phyloP scores from a whole-genome alignment of 1,284 basidiomycete genomes.

The Athelia sp. region DNA sequence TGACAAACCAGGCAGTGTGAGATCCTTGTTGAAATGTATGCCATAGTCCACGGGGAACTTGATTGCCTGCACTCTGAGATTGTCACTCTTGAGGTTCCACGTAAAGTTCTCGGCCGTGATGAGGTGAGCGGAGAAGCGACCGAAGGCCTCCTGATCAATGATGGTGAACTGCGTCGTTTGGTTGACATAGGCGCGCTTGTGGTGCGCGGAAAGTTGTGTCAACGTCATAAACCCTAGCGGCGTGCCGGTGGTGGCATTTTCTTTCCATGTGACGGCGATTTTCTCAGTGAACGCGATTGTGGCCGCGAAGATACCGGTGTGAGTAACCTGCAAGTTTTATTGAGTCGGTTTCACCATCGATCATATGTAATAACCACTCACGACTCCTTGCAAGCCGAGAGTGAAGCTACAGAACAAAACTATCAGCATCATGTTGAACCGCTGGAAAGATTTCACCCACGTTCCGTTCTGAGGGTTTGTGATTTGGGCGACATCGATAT shows the following conservation, averaged over 20 bases:
- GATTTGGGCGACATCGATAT: constrained; percentile 47
- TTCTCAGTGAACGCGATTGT: constrained; percentile 52
- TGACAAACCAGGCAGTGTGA: constrained; percentile 45
- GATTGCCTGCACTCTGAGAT: constrained; percentile 62
- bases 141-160: constrained; percentile 47
- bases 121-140: constrained; percentile 51
- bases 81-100: constrained; percentile 59
- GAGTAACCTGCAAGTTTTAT: constrained; percentile 39
- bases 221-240: constrained; percentile 47
- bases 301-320: constrained; percentile 57
- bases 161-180: constrained; percentile 55
- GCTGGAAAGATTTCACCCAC: constrained; percentile 29
- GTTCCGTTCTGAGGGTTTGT: constrained; percentile 44
- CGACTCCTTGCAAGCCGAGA: constrained; percentile 42
- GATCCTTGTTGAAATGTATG: constrained; percentile 54
- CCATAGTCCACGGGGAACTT: constrained; percentile 62
- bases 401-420: constrained; percentile 36
- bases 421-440: background rate
- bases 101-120: constrained; percentile 69
- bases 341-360: background rate
- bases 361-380: constrained; percentile 12
- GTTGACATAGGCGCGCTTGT: constrained; percentile 54
- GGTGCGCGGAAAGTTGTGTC: constrained; percentile 36
- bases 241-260: constrained; percentile 35
- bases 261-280: constrained; percentile 52